phyloP scores from a whole-genome alignment of 139 green algal species.

The Picochlorum sp. region DNA sequence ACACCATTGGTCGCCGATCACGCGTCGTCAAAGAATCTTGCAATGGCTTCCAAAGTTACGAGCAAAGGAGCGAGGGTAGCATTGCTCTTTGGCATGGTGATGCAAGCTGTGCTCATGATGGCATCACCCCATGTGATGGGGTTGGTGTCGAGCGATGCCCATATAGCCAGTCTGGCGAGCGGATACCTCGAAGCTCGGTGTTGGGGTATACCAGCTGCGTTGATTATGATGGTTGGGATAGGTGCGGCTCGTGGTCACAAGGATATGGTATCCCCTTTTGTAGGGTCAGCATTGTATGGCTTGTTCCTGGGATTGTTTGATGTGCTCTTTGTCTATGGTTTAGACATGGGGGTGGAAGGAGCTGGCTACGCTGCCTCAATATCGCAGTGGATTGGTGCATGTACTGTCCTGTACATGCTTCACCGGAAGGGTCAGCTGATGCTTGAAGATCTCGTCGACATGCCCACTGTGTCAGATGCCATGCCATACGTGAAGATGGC shows the following conservation, averaged over 20 bases:
- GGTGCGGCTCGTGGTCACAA: conserved; percentile 17
- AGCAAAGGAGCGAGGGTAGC: conserved; percentile 28
- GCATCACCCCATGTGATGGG: conserved; percentile 15
- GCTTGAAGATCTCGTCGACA: conserved; percentile 7
- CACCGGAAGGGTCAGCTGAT: conserved; percentile 6
- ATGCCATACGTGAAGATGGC: conserved; percentile 19
- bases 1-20: conserved; percentile 21
- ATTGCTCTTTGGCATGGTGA: conserved; percentile 7
- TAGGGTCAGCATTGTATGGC: conserved; percentile 22
- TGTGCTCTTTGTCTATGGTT: conserved; percentile 34
- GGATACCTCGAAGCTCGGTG: conserved; percentile 22
- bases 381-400: conserved; percentile 42
- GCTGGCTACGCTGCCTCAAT: conserved; percentile 48
- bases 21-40: neutral
- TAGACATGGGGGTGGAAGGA: conserved; percentile 46
- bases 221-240: conserved; percentile 31
- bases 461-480: conserved; percentile 6
- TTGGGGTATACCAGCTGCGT: conserved; percentile 18
- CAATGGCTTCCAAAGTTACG: conserved; percentile 16
- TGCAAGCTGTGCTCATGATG: conserved; percentile 10
- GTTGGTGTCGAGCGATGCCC: conserved; percentile 5
- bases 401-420: conserved; percentile 26
- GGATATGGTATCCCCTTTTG: conserved; percentile 24
- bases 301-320: conserved; percentile 27
- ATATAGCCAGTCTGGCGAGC: conserved; percentile 10